These are phyloP conservation scores for Rhododendron henanense DNA, from an alignment of 148 eudicot genomes.

Conservation along the genomic window DNA sequence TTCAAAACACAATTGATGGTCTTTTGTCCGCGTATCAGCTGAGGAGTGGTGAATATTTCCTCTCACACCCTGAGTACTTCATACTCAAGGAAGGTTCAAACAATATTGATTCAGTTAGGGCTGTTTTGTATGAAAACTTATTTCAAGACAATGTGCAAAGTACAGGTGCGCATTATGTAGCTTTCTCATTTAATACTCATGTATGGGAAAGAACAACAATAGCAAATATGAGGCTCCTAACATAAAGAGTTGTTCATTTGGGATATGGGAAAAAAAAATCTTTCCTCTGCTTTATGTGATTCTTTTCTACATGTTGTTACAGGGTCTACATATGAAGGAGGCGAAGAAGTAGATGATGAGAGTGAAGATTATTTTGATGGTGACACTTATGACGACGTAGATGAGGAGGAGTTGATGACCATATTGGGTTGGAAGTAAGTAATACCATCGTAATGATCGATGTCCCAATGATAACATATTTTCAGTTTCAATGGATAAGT, in stretches of 20 bases:
- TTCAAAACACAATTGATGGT: background rate
- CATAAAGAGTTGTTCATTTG: too few relatives aligned
- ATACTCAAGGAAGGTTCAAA: background rate
- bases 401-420: slow-evolving; percentile 2
- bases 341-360: background rate
- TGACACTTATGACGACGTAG: background rate
- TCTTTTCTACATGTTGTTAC: background rate
- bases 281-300: background rate
- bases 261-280: too few relatives aligned
- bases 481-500: background rate
- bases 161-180: background rate
- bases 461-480: background rate
- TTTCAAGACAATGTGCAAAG: background rate
- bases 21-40: background rate
- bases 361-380: background rate
- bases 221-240: too few relatives aligned
- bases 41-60: background rate
- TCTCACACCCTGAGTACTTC: background rate
- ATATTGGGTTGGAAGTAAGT: background rate
- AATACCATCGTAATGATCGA: background rate
- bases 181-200: background rate
- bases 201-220: background rate
- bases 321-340: background rate
- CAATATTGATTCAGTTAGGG: background rate
- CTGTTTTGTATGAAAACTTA: background rate